A percentile compares a stretch with the other conserved stretches of the same genome.
Conservation (phyloP, 208 protist genomes). For the Endotrypanum monterogeii region DNA sequence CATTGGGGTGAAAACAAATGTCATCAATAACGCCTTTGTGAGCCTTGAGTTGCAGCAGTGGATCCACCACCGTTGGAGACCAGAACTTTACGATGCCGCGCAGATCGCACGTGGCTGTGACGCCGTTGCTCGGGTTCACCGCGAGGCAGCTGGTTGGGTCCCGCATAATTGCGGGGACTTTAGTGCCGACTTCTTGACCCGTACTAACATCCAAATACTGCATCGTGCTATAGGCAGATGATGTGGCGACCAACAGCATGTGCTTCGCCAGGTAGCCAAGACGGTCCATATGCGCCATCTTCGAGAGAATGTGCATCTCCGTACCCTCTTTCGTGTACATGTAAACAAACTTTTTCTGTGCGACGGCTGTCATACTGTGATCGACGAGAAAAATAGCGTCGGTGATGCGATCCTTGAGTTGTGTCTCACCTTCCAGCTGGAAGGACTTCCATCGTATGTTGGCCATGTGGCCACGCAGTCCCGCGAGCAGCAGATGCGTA, state of each 20-base stretch:
- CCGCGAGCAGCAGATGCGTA: constrained; percentile 92
- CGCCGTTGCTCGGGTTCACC: constrained; percentile 95
- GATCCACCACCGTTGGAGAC: constrained; percentile 94
- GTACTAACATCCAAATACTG: constrained; percentile 96
- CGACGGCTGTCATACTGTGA: constrained; percentile 97
- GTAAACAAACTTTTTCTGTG: constrained; percentile 99
- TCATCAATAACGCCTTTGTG: constrained; percentile 92
- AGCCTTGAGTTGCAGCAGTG: constrained; percentile 96
- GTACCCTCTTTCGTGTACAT: constrained; percentile 98
- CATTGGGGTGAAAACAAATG: constrained; percentile 86
- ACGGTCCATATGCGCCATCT: constrained; percentile 93
- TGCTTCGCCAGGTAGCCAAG: constrained; percentile 98
- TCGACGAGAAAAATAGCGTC: constrained; percentile 97
- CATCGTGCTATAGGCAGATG: constrained; percentile 84
- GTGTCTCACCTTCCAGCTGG: constrained; percentile 91
- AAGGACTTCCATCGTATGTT: constrained; percentile 95
- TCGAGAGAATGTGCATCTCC: constrained; percentile 97
- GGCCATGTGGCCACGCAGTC: constrained; percentile 95
- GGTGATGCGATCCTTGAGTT: constrained; percentile 93
- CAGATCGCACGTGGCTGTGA: constrained; percentile 92
- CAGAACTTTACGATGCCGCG: constrained; percentile 96
- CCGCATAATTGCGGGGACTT: constrained; percentile 73
- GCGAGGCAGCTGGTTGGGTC: constrained; percentile 85
- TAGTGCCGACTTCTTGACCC: constrained; percentile 87
- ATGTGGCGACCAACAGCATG: constrained; percentile 95